These are phyloP conservation scores for Cryptococcus sp. DNA, from an alignment of 1,284 basidiomycete species.

Conservation along the genomic window DNA sequence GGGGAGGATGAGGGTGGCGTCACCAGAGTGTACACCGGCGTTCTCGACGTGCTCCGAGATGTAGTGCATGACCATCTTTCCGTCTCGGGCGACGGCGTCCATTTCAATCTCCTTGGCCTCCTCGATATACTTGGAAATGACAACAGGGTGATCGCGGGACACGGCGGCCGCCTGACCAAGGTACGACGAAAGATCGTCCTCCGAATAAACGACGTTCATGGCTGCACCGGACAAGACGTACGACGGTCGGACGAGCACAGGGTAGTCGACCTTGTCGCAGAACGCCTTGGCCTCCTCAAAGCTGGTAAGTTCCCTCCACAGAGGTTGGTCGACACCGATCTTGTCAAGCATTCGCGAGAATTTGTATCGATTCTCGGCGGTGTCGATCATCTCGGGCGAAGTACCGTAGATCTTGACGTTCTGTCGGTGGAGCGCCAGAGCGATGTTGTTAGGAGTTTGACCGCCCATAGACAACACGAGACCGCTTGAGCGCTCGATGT, in stretches of 20 bases:
- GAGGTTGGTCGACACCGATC: conserved; percentile 95
- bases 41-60: conserved; percentile 99
- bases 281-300: conserved; percentile 85
- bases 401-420: conserved; percentile 98
- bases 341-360: conserved; percentile 97
- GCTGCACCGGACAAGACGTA: conserved; percentile 98
- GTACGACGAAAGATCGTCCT: conserved; percentile 87
- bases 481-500: conserved; percentile 82
- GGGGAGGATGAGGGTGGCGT: conserved; percentile 95
- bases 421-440: conserved; percentile 87
- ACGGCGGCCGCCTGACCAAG: conserved; percentile 95
- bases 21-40: conserved; percentile 95
- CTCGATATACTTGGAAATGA: conserved; percentile 99
- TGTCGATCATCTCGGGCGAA: conserved; percentile 99
- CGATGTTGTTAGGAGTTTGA: conserved; percentile 98
- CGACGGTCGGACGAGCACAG: conserved; percentile 93
- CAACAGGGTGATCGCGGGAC: conserved; percentile 95
- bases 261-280: conserved; percentile 89
- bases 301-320: conserved; percentile 94
- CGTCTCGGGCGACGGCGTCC: conserved; percentile 96
- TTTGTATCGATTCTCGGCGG: conserved; percentile 98
- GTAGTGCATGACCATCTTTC: conserved; percentile 98
- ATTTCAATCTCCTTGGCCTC: conserved; percentile 99
- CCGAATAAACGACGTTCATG: conserved; percentile 97
- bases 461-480: conserved; percentile 98